Base-by-base conservation (phyloP, 345 rosid species). In the Pelargonium nanum region DNA sequence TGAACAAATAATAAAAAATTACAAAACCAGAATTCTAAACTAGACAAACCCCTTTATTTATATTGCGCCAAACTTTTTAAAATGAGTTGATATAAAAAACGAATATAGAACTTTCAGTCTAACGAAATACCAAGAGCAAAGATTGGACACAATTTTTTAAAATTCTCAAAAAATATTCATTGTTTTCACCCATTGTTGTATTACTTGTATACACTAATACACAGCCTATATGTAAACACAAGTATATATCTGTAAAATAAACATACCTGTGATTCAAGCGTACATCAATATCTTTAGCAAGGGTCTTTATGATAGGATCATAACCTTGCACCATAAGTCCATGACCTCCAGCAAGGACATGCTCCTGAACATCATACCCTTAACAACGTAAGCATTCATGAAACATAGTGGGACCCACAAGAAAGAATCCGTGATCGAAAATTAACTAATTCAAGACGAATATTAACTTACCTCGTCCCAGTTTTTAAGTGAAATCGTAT, bases 271-370 rank as follows among this genome's bases (percentile, higher is more conserved):
- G 89, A 75, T 69, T 83, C 71, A 86, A 68, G 58, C 83, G 81
- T 32, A 85, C 64, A 60, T 85, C 91, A 52, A 89, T 72, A 78
- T 82, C 89, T 74, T 82, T 78, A 54, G 95, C 85, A 54, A 89
- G 89, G 55, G 91, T 79, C 77, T 78, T 83, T 74, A 89, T 87
- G 55, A 89, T 74, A 48, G 97, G 91, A 65, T 78, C 84, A 67
- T 89, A 89, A 55, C 97, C 97, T 62, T 86, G 85, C 58, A 89
- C 88, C 97, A 89, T 89, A 61, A 89, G 86, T 60, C 97, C 97
- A 73, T 86, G 97, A 30, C 97, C 97, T 68, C 97, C 97, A 44
- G 89, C 75, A 72, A 86, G 97, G 21, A 88, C 91, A 67, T 81
- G 78, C 70, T 89, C 96, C 96, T 89, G 78, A 55, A 74, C 51